phyloP scores from a whole-genome alignment of 2,329 filamentous ascomycete genomes.

The Rhinocladiella similis region DNA sequence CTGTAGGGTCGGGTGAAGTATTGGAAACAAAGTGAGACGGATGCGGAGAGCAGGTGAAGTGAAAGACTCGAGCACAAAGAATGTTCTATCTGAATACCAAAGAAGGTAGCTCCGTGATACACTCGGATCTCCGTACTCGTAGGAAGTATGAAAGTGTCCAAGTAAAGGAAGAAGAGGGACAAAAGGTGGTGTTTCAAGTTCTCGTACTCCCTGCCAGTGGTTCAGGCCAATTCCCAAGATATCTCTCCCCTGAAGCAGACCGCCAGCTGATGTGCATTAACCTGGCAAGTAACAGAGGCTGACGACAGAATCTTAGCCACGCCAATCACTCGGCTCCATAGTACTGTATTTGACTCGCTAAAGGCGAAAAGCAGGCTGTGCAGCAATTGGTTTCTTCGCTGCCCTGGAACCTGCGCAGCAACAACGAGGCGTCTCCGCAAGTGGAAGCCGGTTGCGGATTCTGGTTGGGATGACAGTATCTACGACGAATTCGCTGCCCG shows the following conservation, averaged over 20 bases:
- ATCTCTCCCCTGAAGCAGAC: constrained; percentile 5
- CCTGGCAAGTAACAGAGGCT: neutral
- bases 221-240: constrained; percentile 1
- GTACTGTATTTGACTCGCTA: neutral
- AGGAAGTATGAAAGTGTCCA: neutral
- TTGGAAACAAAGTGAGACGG: constrained; percentile 1
- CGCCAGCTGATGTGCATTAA: constrained; percentile 1
- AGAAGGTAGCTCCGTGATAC: neutral
- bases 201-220: constrained; percentile 5
- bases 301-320: neutral
- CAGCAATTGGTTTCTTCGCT: constrained; percentile 1
- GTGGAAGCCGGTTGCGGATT: neutral
- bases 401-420: constrained; percentile 1
- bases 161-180: constrained; percentile 7
- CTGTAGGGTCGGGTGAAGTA: neutral
- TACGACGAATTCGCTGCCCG: neutral
- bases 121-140: neutral
- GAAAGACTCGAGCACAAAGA: constrained; percentile 19
- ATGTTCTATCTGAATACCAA: neutral
- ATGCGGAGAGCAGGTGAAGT: constrained; percentile 10
- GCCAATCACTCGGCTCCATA: neutral
- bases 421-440: neutral
- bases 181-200: constrained; percentile 17
- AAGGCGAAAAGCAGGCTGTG: constrained; percentile 1
- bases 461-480: neutral